These are phyloP conservation scores for Rhinocladiella similis DNA, from an alignment of 2,329 filamentous ascomycete genomes.

Conservation along the genomic window DNA sequence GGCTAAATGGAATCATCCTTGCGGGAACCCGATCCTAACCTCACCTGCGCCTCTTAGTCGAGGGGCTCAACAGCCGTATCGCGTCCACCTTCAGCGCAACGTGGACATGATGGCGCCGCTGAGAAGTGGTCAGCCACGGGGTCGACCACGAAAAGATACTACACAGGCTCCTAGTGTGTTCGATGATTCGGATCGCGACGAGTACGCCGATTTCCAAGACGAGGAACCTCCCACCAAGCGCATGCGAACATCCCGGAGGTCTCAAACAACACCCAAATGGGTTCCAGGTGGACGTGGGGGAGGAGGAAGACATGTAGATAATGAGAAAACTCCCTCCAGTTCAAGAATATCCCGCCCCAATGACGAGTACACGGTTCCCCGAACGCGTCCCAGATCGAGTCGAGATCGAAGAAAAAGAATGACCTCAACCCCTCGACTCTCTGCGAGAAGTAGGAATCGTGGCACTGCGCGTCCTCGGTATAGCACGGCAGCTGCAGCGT, in stretches of 20 bases:
- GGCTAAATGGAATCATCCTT: slow-evolving; percentile 18
- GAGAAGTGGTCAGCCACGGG: slow-evolving; percentile 24
- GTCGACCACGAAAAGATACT: slow-evolving; percentile 33
- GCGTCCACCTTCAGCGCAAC: slow-evolving; percentile 12
- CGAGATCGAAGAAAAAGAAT: slow-evolving; percentile 21
- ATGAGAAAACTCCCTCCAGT: slow-evolving; percentile 45
- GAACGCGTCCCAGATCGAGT: slow-evolving; percentile 50
- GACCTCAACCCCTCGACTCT: slow-evolving; percentile 21
- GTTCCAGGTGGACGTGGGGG: slow-evolving; percentile 84
- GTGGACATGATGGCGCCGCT: slow-evolving; percentile 25
- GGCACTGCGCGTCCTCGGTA: slow-evolving; percentile 62
- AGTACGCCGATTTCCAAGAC: slow-evolving; percentile 28
- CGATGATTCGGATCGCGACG: slow-evolving; percentile 33
- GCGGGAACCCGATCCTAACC: slow-evolving; percentile 14
- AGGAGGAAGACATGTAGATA: slow-evolving; percentile 79
- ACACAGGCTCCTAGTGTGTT: slow-evolving; percentile 33
- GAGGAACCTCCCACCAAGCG: slow-evolving; percentile 68
- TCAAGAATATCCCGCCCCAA: slow-evolving; percentile 52
- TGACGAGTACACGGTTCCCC: slow-evolving; percentile 46
- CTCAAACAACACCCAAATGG: slow-evolving; percentile 21
- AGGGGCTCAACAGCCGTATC: slow-evolving; percentile 3
- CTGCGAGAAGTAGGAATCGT: slow-evolving; percentile 26
- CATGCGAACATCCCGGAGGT: slow-evolving; percentile 59
- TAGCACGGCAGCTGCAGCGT: slow-evolving; percentile 81
- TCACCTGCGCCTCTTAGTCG: slow-evolving; percentile 19